Evolutionary conservation across 2,329 filamentous ascomycete genomes (phyloP).

Genomic region (Akanthomyces muscarius): DNA sequence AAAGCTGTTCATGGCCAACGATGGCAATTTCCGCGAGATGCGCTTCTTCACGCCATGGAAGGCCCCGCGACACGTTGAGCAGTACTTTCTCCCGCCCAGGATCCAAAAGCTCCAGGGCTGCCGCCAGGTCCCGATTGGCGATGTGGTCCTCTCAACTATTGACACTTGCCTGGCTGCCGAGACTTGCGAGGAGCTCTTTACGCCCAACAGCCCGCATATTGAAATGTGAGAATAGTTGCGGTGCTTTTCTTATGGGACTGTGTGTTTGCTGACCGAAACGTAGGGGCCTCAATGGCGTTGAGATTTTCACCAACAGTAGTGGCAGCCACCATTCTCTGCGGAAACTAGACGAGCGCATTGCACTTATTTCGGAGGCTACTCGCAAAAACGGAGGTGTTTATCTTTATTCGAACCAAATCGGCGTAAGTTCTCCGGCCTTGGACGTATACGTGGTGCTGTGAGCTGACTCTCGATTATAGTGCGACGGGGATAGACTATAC

Average conservation of each 20-base stretch:
- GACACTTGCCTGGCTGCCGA: constrained; percentile 39
- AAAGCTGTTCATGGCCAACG: constrained; percentile 29
- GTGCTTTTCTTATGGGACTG: constrained; percentile 12
- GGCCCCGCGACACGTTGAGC: constrained; percentile 32
- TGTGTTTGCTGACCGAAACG: constrained; percentile 12
- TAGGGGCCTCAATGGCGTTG: constrained; percentile 61
- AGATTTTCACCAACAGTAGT: constrained; percentile 67
- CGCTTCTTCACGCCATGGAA: constrained; percentile 40
- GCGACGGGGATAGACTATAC: constrained; percentile 49
- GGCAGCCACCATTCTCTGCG: constrained; percentile 59
- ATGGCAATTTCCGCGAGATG: constrained; percentile 37
- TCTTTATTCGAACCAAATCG: constrained; percentile 34
- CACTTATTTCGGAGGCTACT: constrained; percentile 64
- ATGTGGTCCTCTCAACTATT: constrained; percentile 34
- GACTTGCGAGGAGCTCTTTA: constrained; percentile 38
- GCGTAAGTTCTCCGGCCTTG: neutral
- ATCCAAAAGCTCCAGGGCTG: constrained; percentile 31
- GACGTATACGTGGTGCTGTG: neutral
- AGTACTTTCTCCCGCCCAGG: constrained; percentile 34
- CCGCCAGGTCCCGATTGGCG: constrained; percentile 37
- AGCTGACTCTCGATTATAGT: neutral
- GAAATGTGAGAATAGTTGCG: constrained; percentile 36
- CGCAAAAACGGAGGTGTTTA: constrained; percentile 58
- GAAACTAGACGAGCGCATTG: constrained; percentile 61
- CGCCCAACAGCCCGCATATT: constrained; percentile 42